phyloP scores from a whole-genome alignment of 192 early-diverging fungal genomes.

The Phycomyces blakesleeanus region DNA sequence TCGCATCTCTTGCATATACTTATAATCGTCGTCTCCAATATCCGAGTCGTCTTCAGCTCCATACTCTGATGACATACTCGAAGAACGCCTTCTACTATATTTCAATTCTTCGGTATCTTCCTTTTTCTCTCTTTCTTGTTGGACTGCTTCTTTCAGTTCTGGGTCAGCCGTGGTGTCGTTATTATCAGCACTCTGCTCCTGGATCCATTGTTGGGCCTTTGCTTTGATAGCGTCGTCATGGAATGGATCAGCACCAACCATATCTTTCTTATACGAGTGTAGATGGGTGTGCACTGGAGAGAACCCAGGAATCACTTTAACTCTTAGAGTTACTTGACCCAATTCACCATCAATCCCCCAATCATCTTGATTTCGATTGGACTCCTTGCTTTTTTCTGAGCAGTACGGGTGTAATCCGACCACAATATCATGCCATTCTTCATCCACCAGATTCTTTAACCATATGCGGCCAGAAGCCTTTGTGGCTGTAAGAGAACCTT shows the following conservation, averaged over 20 bases:
- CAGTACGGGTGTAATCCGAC: constrained; percentile 12
- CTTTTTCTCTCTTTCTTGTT: not conserved
- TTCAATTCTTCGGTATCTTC: not conserved
- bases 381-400: constrained; percentile 18
- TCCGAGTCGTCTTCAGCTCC: not conserved
- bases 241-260: constrained; percentile 27
- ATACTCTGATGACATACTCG: too few species aligned
- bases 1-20: constrained; percentile 3
- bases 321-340: constrained; percentile 6
- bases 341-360: constrained; percentile 10
- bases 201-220: constrained; percentile 18
- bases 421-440: constrained; percentile 15
- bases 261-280: constrained; percentile 15
- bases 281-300: constrained; percentile 20
- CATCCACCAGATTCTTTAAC: constrained; percentile 14
- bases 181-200: not conserved
- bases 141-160: not conserved
- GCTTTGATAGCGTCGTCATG: constrained; percentile 8
- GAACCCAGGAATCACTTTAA: constrained; percentile 20
- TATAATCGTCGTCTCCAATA: constrained; percentile 8
- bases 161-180: not conserved
- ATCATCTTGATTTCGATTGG: constrained; percentile 23
- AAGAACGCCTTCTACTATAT: too few species aligned
- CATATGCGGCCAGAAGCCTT: constrained; percentile 17
- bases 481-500: constrained; percentile 2